phyloP scores from a whole-genome alignment of 148 eudicot genomes.

The Drosera capensis region DNA sequence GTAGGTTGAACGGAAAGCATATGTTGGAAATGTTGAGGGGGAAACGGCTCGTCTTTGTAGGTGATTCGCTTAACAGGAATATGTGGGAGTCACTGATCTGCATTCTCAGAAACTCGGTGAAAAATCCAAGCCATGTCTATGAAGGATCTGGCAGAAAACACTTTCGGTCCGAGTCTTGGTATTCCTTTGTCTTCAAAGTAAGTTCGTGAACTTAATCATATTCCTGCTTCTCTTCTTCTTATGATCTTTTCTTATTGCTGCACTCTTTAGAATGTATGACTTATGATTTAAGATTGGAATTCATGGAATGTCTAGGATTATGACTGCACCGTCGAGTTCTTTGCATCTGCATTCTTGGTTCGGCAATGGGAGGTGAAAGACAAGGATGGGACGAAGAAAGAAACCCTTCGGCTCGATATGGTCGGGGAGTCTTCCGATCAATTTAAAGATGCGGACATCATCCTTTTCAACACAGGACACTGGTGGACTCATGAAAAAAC shows the following conservation, averaged over 20 bases:
- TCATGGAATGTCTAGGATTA: conserved; percentile 26
- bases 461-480: conserved; percentile 73
- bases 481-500: conserved; percentile 87
- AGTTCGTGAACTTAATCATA: background rate
- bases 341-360: conserved; percentile 48
- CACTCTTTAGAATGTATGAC: background rate
- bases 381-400: conserved; percentile 34
- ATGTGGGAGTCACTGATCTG: conserved; percentile 90
- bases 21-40: conserved; percentile 57
- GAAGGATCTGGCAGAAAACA: conserved; percentile 56
- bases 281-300: background rate
- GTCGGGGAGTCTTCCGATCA: conserved; percentile 31
- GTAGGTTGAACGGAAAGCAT: conserved; percentile 43
- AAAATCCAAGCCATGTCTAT: conserved; percentile 38
- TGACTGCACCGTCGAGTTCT: conserved; percentile 54
- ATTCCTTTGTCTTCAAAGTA: conserved; percentile 46
- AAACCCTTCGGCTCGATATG: conserved; percentile 52
- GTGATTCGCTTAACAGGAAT: conserved; percentile 81
- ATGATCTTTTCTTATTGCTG: background rate
- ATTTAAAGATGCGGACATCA: conserved; percentile 49
- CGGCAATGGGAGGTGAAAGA: conserved; percentile 46
- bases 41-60: conserved; percentile 60
- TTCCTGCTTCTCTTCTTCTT: background rate
- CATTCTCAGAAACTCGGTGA: conserved; percentile 34
- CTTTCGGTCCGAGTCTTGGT: conserved; percentile 38